Evolutionary conservation across 129 eudicot genomes (phyloP), one percentile per base, ranked within the genome.

Genomic region (Pittosporum tobira): DNA sequence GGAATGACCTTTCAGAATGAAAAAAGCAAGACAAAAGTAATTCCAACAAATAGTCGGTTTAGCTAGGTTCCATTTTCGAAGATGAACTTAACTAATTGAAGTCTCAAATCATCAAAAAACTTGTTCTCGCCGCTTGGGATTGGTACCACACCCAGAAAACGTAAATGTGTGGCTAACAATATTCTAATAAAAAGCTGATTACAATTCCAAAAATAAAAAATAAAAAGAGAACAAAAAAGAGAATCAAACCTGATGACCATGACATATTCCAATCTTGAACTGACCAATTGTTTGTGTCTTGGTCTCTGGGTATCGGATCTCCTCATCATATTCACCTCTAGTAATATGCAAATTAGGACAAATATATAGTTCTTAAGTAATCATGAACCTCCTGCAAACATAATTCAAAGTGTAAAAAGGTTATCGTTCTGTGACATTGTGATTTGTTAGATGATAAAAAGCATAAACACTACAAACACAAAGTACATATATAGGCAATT

Each of bases 241-340:
- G 38, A 55, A 69, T 22, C 57, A 58, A 56, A 91, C 99, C 99
- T 91, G 99, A 69, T 91, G 99, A 62, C 99, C 99, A 72, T 91
- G 99, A 73, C 96, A 86, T 47, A 91, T 43, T 59, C 99, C 99
- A 70, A 91, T 86, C 85, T 87, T 91, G 60, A 91, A 91, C 71
- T 91, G 99, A 28, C 99, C 99, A 74, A 91, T 87, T 47, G 96
- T 87, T 29, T 86, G 72, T 22, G 90, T 87, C 75, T 86, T 91
- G 57, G 94, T 87, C 70, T 86, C 96, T 15, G 96, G 94, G 56
- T 86, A 86, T 13, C 94, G 94, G 8, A 88, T 18, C n/a, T 87
- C 99, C 73, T 91, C 99, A 73, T 91, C 99, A 77, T 91, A 87
- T 70, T 91, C 99, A 62, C 99, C 99, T 59, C 94, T 78, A 66